Evolutionary conservation across 768 basidiomycete genomes (phyloP).

Genomic region (Phylloporus sp.): DNA sequence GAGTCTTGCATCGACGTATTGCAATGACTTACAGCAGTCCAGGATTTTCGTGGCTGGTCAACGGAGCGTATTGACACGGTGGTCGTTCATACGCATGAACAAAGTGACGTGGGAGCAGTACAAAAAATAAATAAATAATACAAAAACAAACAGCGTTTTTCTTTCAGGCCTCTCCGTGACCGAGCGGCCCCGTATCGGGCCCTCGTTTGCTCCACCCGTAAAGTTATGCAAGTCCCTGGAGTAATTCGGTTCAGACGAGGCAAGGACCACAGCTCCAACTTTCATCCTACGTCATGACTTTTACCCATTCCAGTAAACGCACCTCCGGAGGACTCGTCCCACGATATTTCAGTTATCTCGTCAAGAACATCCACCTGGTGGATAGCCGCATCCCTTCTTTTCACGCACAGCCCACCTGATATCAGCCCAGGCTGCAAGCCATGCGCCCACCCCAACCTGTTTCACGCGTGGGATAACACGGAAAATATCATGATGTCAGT

Average conservation of each 20-base stretch:
- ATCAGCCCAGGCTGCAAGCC: no score
- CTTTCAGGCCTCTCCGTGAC: no score
- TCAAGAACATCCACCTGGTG: constrained; percentile 1
- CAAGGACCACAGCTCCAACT: not conserved
- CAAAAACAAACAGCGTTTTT: no score
- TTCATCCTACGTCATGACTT: constrained; percentile 2
- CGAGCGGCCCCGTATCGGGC: no score
- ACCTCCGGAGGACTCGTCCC: not conserved
- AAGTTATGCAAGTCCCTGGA: no score
- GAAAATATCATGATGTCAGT: constrained; percentile 1
- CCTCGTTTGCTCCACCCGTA: no score
- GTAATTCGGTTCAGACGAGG: no score
- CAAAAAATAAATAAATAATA: not conserved
- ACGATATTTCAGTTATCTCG: not conserved
- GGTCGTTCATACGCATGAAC: constrained; percentile 20
- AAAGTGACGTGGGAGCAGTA: constrained; percentile 18
- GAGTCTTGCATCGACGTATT: not conserved
- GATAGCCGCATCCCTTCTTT: constrained; percentile 6
- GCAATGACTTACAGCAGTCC: constrained; percentile 14
- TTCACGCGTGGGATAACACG: not conserved
- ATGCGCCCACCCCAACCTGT: not conserved
- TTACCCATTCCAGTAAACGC: not conserved
- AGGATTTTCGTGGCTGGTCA: not conserved
- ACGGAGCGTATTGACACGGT: constrained; percentile 5
- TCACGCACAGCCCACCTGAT: constrained; percentile 8